Evolutionary conservation across 164 flowering plant genomes (phyloP), one percentile per base, ranked within the genome.

Genomic region (Kingdonia uniflora): DNA sequence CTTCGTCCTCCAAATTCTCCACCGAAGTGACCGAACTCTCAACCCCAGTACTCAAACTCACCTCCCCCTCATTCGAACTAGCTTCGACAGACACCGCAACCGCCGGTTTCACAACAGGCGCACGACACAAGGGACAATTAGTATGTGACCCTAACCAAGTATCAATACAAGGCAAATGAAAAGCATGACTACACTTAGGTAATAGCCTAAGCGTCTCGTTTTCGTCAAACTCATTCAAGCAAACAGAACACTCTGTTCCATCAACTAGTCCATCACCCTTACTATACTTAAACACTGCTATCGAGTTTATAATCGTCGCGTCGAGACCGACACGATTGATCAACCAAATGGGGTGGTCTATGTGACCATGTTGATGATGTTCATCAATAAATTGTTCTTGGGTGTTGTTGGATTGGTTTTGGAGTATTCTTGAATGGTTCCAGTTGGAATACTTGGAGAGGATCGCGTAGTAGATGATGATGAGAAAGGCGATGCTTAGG

Each of bases 181-280:
- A 84, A 15, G 92, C 86, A 47, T 84, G 92, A 57, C 68, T 74
- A 59, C 88, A 84, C 60, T 84, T 81, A 20, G 92, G 92, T 49
- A 84, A 60, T 11, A 84, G 65, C 49, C 88, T 37, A 12, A 84
- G 69, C 19, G 59, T 65, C 21, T 81, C 88, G 2, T 64, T 79
- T 13, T 81, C 78, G 10, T 56, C 59, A 55, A 84, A 84, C 65
- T 84, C 92, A 26, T 49, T 61, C 43, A 84, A 56, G 40, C 92
- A 84, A 22, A 84, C 85, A 0, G 86, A 73, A 48, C 92, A 84
- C 12, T 80, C 92, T 0, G 76, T 71, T 5, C 81, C 85, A 38
- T 81, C 92, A 19, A 71, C 52, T 38, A 75, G 51, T 2, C 74
- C 77, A 2, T 78, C 81, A 10, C 67, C 64, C 43, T 50, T 71